Conservation (phyloP, 306 rosid species). For the Acacia crassicarpa region DNA sequence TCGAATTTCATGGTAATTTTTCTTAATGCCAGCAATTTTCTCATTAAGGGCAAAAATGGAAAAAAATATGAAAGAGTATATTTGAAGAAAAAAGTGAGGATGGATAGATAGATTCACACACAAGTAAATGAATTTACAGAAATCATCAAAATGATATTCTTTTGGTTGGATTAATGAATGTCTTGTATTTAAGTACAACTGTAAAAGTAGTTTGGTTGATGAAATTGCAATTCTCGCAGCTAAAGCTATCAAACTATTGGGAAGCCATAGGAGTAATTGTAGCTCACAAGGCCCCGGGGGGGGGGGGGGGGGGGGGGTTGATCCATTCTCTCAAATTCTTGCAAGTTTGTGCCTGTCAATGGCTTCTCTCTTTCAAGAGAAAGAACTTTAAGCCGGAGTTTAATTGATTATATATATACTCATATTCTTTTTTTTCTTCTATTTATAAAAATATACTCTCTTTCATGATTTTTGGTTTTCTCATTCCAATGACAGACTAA, state of each 20-base stretch:
- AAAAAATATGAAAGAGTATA: not conserved
- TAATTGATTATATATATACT: not conserved
- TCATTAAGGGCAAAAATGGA: not conserved
- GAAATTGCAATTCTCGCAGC: conserved; percentile 52
- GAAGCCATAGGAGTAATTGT: conserved; percentile 92
- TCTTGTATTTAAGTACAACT: too few relatives aligned
- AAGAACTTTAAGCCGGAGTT: conserved; percentile 23
- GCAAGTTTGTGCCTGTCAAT: conserved; percentile 43
- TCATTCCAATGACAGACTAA: not conserved
- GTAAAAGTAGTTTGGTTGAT: too few relatives aligned
- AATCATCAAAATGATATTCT: not conserved
- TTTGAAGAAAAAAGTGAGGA: not conserved
- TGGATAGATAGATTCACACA: not conserved
- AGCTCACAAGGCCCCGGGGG: conserved; percentile 97
- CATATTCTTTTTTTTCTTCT: not conserved
- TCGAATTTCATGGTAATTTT: not conserved
- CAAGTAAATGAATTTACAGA: not conserved
- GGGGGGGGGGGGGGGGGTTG: too few relatives aligned
- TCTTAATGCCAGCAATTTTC: not conserved
- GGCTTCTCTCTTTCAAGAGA: conserved; percentile 47
- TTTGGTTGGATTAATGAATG: not conserved
- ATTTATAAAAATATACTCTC: too few relatives aligned
- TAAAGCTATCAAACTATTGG: conserved; percentile 88
- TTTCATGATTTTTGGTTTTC: not conserved
- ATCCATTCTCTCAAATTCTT: conserved; percentile 65